Base-by-base conservation (phyloP, 345 rosid species). In the Arabidopsis arenosa region DNA sequence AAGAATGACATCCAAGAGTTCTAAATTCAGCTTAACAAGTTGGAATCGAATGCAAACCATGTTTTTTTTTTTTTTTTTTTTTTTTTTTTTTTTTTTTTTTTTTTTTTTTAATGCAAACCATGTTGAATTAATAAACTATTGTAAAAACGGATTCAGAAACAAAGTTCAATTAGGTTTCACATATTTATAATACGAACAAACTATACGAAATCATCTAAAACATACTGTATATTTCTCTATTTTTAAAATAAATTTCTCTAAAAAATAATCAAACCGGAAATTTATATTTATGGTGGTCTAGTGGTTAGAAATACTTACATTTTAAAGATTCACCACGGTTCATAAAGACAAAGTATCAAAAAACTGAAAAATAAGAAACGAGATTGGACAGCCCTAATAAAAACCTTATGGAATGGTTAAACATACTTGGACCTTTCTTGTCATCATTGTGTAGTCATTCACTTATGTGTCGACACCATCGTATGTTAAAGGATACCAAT, bases 371-470 rank as follows among this genome's bases (percentile, higher is more conserved):
- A n/a, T n/a, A n/a, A n/a, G n/a, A n/a, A n/a, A n/a, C n/a, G n/a
- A 21, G 28, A 43, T 1, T 52, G 69, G 44, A 52, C 54, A 47
- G 6, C 15, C 30, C 12, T 23, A 21, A 35, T 17, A 15, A 66
- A 33, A 44, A 6, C 32, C 10, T 21, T n/a, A n/a, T 55, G 57
- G 28, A 53, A 63, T 64, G 64, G 44, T 21, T 66, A 23, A 58
- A 57, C 15, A 37, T 14, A 58, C 5, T 21, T 66, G 73, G 73
- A 30, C 66, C 65, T 35, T 33, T 44, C 48, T 13, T n/a, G 45
- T 75, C 58, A 74, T 44, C 37, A 66, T 55, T 64, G 57, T 74
- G 65, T 64, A 64, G 65, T 56, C 66, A 66, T 75, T 55, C 64
- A 55, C 54, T 9, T 4, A 11, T 51, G 51, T 40, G 41, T 72